Evolutionary conservation across 371 early-diverging fungal genomes (phyloP).

Genomic region (Lichtheimia ramosa): DNA sequence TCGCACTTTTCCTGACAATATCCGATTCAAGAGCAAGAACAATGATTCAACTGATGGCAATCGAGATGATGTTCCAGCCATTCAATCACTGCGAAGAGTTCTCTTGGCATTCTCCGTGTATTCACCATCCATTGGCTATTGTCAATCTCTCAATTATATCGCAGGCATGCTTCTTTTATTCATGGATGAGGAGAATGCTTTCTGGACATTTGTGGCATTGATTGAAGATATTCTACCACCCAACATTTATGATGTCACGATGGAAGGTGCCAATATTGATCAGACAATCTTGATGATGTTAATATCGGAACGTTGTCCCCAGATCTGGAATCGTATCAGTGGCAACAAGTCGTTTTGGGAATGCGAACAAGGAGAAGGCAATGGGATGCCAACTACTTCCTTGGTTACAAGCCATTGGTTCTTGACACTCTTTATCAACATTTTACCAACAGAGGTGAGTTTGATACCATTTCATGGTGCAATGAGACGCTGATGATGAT

Average conservation of each 20-base stretch:
- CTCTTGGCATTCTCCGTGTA: conserved; percentile 71
- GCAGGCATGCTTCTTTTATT: conserved; percentile 80
- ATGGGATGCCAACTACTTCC: conserved; percentile 66
- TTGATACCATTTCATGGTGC: not conserved
- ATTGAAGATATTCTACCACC: conserved; percentile 72
- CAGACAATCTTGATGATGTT: conserved; percentile 76
- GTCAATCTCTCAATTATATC: conserved; percentile 86
- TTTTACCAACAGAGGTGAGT: conserved; percentile 66
- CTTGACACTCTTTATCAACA: conserved; percentile 72
- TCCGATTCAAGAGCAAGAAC: conserved; percentile 53
- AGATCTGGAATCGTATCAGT: conserved; percentile 52
- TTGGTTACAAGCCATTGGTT: conserved; percentile 82
- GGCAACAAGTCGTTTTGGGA: conserved; percentile 56
- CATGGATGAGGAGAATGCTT: conserved; percentile 76
- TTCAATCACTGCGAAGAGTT: conserved; percentile 60
- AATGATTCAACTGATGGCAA: conserved; percentile 16
- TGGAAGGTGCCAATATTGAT: conserved; percentile 81
- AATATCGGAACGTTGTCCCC: conserved; percentile 56
- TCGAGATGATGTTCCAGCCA: conserved; percentile 37
- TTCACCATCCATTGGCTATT: conserved; percentile 74
- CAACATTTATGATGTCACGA: conserved; percentile 73
- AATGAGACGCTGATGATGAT: no score
- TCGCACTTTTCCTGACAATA: conserved; percentile 83
- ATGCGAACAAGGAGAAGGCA: conserved; percentile 37
- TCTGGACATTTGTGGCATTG: conserved; percentile 79